Percentiles rank a stretch among this genome's conserved stretches.
phyloP scores from a whole-genome alignment of 345 rosid species.

The Dipteronia sinensis region DNA sequence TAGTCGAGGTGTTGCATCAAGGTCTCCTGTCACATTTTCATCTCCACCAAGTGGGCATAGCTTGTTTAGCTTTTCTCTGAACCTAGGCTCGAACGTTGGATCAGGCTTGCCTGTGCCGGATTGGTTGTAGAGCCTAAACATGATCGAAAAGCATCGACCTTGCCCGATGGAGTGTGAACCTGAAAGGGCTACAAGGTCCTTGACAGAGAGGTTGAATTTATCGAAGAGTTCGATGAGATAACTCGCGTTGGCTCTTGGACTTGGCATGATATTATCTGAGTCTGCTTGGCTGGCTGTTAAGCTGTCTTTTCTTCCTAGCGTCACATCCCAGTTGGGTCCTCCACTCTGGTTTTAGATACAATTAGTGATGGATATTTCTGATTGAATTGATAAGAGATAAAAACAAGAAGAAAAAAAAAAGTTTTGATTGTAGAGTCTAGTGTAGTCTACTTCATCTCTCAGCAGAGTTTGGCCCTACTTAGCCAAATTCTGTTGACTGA shows the following conservation, averaged over 20 bases:
- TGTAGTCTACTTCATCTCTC: not conserved
- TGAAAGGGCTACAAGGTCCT: slow-evolving; percentile 88
- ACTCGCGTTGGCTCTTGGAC: slow-evolving; percentile 83
- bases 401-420: not conserved
- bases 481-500: not conserved
- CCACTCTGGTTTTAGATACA: slow-evolving; percentile 53
- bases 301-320: slow-evolving; percentile 80
- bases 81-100: slow-evolving; percentile 59
- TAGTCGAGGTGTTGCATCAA: slow-evolving; percentile 65
- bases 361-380: not conserved
- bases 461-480: not conserved
- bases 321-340: slow-evolving; percentile 90
- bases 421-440: not conserved
- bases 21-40: slow-evolving; percentile 61
- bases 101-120: slow-evolving; percentile 75
- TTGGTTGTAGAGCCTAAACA: slow-evolving; percentile 90
- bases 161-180: slow-evolving; percentile 95
- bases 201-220: slow-evolving; percentile 63
- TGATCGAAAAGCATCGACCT: slow-evolving; percentile 83
- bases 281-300: slow-evolving; percentile 77
- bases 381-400: not conserved
- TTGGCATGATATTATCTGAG: slow-evolving; percentile 73
- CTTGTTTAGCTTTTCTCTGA: slow-evolving; percentile 51
- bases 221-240: slow-evolving; percentile 59
- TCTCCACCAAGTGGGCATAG: slow-evolving; percentile 79